A percentile compares a stretch with the other conserved stretches of the same genome.
Conservation (phyloP, 106 monocot species). For the Platanthera zijinensis region DNA sequence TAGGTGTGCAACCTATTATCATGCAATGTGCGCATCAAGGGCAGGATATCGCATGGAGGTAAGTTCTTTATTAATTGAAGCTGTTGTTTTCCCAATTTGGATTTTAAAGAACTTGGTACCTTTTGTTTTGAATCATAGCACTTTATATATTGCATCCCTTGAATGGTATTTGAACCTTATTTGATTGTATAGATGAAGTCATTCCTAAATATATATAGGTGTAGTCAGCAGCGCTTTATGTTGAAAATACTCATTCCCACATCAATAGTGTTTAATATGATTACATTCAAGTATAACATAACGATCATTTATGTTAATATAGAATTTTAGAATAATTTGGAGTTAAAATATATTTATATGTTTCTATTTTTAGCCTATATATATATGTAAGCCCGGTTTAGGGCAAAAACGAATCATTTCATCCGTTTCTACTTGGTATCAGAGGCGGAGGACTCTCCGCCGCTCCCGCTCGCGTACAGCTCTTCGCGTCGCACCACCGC, state of each 20-base stretch:
- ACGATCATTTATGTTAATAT: not conserved
- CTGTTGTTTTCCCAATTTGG: not conserved
- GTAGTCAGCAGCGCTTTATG: not conserved
- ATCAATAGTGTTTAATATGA: not conserved
- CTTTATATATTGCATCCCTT: too few species aligned
- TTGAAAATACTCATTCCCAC: not conserved
- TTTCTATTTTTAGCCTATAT: too few species aligned
- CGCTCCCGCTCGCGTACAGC: too few species aligned
- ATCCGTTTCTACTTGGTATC: too few species aligned
- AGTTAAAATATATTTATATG: too few species aligned
- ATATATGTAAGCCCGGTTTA: too few species aligned
- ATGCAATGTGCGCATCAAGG: constrained; percentile 97
- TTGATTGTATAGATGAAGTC: not conserved
- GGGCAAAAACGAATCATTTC: too few species aligned
- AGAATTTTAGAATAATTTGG: not conserved
- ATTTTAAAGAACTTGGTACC: not conserved
- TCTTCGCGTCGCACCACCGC: too few species aligned
- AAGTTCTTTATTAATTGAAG: constrained; percentile 4
- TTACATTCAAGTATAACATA: not conserved
- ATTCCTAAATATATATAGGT: not conserved
- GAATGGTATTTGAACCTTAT: not conserved
- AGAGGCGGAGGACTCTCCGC: too few species aligned
- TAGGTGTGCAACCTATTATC: constrained; percentile 82
- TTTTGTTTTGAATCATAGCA: not conserved
- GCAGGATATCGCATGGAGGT: constrained; percentile 97